Evolutionary conservation across 2,329 filamentous ascomycete genomes (phyloP).

Genomic region (Fusarium musae): DNA sequence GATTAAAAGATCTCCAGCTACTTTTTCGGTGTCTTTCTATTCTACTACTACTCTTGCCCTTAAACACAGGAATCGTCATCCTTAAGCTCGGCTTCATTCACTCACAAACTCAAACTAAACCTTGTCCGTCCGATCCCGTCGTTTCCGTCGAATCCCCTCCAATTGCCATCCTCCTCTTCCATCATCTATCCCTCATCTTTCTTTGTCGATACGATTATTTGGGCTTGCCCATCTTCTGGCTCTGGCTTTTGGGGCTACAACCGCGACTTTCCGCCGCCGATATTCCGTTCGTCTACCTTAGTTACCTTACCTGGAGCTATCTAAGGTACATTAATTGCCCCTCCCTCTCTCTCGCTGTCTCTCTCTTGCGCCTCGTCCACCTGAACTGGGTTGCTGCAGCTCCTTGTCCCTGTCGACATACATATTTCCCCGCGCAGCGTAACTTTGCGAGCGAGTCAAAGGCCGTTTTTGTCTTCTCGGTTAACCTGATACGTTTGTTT

Average conservation of each 20-base stretch:
- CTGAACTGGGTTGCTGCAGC: conserved; percentile 1
- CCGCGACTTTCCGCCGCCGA: conserved; percentile 27
- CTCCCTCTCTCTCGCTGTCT: conserved; percentile 1
- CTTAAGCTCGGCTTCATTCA: conserved; percentile 24
- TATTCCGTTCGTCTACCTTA: background rate
- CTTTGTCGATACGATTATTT: conserved; percentile 30
- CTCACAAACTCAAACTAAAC: conserved; percentile 32
- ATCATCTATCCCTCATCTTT: conserved; percentile 16
- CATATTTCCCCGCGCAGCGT: conserved; percentile 12
- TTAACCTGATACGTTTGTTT: conserved; percentile 13
- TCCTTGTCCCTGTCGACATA: background rate
- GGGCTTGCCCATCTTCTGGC: conserved; percentile 11
- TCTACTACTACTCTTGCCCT: background rate
- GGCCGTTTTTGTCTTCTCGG: background rate
- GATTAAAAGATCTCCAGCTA: background rate
- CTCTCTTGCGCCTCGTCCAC: conserved; percentile 13
- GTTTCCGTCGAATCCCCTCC: conserved; percentile 43
- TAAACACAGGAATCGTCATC: conserved; percentile 14
- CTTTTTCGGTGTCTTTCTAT: background rate
- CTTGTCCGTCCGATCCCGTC: conserved; percentile 40
- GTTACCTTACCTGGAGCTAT: background rate
- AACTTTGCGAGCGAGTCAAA: background rate
- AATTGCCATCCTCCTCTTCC: conserved; percentile 27
- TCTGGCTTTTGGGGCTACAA: background rate
- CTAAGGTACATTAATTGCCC: conserved; percentile 31